A percentile compares a stretch with the other conserved stretches of the same genome.
These are phyloP conservation scores for Calamus simplicifolius DNA, from an alignment of 176 grass and related monocot species.

Conservation along the genomic window DNA sequence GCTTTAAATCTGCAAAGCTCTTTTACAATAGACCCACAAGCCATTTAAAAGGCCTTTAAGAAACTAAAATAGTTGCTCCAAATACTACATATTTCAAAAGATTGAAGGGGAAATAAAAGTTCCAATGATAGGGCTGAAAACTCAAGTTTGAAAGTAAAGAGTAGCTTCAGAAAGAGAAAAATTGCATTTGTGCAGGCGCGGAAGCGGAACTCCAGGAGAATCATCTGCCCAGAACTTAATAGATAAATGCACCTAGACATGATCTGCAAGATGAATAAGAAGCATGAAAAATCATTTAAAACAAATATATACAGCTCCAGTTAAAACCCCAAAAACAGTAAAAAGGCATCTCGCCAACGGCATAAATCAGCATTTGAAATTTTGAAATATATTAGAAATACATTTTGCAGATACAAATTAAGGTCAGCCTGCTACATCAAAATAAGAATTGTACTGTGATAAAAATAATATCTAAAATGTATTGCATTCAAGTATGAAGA, in stretches of 20 bases:
- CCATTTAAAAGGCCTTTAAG: conserved; percentile 24
- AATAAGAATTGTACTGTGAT: no score
- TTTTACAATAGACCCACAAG: conserved; percentile 55
- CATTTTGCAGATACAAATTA: no score
- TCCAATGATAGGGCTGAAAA: conserved; percentile 23
- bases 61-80: conserved; percentile 42
- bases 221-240: conserved; percentile 74
- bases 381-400: no score
- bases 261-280: conserved; percentile 46
- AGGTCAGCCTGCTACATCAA: no score
- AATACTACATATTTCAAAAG: conserved; percentile 39
- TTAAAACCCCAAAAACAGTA: no score
- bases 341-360: no score
- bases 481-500: no score
- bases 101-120: conserved; percentile 23
- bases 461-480: no score
- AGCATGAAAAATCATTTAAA: conserved; percentile 43
- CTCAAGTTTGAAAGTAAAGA: conserved; percentile 36
- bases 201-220: conserved; percentile 59
- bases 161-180: conserved; percentile 45
- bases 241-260: conserved; percentile 58
- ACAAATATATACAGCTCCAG: conserved; percentile 1
- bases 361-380: no score
- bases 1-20: conserved; percentile 38
- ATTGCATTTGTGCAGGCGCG: conserved; percentile 42